Conservation (phyloP, 148 eudicot genomes). For the Beta vulgaris region DNA sequence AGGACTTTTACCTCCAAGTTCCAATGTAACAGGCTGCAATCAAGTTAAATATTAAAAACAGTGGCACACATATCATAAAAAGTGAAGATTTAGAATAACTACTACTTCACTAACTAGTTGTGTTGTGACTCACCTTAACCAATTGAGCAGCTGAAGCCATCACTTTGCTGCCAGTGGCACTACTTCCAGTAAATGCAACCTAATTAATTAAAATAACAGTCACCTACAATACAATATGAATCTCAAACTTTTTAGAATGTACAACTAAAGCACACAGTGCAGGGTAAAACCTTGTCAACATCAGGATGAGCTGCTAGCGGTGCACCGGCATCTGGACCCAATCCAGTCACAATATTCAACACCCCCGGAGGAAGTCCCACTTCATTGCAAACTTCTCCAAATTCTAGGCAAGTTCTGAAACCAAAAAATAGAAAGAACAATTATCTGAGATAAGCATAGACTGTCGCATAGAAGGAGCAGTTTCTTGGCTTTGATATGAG, state of each 20-base stretch:
- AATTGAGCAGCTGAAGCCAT: constrained; percentile 90
- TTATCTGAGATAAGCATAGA: neutral
- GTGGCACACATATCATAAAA: constrained; percentile 3
- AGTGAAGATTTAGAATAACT: neutral
- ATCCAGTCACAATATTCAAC: constrained; percentile 83
- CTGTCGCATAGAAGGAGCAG: neutral
- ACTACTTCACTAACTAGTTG: neutral
- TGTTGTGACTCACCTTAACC: constrained; percentile 55
- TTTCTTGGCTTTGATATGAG: neutral
- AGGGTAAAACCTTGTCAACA: constrained; percentile 78
- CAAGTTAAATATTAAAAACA: constrained; percentile 8
- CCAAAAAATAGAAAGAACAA: neutral
- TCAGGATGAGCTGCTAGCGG: constrained; percentile 90
- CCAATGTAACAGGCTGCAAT: constrained; percentile 87
- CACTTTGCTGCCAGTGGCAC: constrained; percentile 87
- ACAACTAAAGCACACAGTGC: constrained; percentile 1
- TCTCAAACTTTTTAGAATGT: neutral
- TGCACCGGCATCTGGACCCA: constrained; percentile 92
- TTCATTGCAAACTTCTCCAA: constrained; percentile 78
- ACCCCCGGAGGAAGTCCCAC: constrained; percentile 91
- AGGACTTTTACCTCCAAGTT: constrained; percentile 99
- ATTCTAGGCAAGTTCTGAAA: constrained; percentile 86
- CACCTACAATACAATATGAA: neutral
- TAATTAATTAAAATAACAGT: constrained; percentile 31
- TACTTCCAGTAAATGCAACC: constrained; percentile 97